Conservation (phyloP, 371 early-diverging fungal species). For the Chytridiales sp. region DNA sequence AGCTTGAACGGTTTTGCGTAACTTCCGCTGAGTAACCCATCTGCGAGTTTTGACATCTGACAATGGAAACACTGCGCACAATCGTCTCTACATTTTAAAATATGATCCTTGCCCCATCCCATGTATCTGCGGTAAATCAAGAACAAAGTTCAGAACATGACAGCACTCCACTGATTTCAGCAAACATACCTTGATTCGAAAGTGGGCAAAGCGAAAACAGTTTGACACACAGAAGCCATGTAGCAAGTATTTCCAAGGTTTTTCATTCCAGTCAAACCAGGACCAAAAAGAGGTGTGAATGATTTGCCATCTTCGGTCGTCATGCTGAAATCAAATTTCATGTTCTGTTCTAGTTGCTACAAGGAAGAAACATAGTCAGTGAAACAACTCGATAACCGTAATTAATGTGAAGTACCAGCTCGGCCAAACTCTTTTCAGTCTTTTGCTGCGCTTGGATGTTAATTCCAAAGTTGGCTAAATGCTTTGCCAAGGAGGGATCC, state of each 20-base stretch:
- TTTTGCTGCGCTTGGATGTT: slow-evolving; percentile 75
- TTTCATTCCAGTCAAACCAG: slow-evolving; percentile 88
- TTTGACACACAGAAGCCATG: slow-evolving; percentile 91
- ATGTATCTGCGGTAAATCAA: slow-evolving; percentile 42
- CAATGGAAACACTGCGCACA: slow-evolving; percentile 83
- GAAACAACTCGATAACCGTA: too few species aligned
- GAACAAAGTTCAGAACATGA: background rate
- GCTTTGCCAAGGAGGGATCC: slow-evolving; percentile 75
- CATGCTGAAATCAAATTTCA: slow-evolving; percentile 97
- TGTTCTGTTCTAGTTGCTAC: slow-evolving; percentile 89
- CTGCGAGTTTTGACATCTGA: slow-evolving; percentile 85
- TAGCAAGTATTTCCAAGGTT: slow-evolving; percentile 98
- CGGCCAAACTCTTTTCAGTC: slow-evolving; percentile 90
- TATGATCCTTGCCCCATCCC: slow-evolving; percentile 60
- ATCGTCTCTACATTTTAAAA: slow-evolving; percentile 56
- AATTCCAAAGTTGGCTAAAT: slow-evolving; percentile 87
- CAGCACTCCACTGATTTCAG: too few species aligned
- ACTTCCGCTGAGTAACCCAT: slow-evolving; percentile 85
- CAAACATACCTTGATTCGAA: slow-evolving; percentile 63
- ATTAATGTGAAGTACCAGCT: slow-evolving; percentile 64
- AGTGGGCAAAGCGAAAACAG: slow-evolving; percentile 69
- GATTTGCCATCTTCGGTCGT: slow-evolving; percentile 91
- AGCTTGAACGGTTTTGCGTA: slow-evolving; percentile 56
- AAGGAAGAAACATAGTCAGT: slow-evolving; percentile 5
- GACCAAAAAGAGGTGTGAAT: slow-evolving; percentile 79